Base-by-base conservation (phyloP, 495 filamentous ascomycete species). In the Penicillium waksmanii region DNA sequence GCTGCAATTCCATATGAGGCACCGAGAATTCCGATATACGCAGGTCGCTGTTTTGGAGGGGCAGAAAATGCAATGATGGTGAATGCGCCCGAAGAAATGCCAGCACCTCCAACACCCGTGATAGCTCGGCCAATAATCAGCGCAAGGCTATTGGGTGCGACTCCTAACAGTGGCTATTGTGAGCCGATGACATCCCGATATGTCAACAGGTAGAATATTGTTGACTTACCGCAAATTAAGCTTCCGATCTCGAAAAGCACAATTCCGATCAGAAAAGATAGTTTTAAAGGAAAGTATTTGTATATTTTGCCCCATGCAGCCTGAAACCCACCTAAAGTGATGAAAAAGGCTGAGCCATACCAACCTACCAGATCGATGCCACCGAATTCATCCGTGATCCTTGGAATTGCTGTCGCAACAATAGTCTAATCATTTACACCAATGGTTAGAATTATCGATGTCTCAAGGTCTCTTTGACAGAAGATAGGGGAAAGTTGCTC, bases 121-220 rank as follows among this genome's bases (percentile, higher is more conserved):
- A 88, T 76, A 11, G 84, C 84, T 27, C 87, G 80, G 33, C 87
- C 86, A 51, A 86, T 63, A 49, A 89, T 89, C 56, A 89, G 81
- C 12, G 82, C 77, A 27, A 69, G 70, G 31, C 84, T 85, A 35
- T 61, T 82, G 1, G 85, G 85, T 12, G 86, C 85, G 10, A 79
- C 82, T 19, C 42, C 42, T 44, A 18, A 44, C 17, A 44, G 11
- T 12, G n/a, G 4, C 1, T 43, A 1, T 9, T 19, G 36, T 38
- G 4, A 38, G 36, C 3, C 23, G 3, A 23, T 23, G 4, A 3
- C 3, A 23, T 23, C 1, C 23, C 2, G 23, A 23, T 23, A 23
- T 23, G 23, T 2, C n/a, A 2, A 3, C 23, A 23, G 23, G 23
- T 23, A 3, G 23, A 2, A 23, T 23, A 23, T 2, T 23, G 23